Percentiles rank a stretch among this genome's conserved stretches.
These are phyloP conservation scores for Aspergillus homomorphus DNA, from an alignment of 495 filamentous ascomycete genomes.

Conservation along the genomic window DNA sequence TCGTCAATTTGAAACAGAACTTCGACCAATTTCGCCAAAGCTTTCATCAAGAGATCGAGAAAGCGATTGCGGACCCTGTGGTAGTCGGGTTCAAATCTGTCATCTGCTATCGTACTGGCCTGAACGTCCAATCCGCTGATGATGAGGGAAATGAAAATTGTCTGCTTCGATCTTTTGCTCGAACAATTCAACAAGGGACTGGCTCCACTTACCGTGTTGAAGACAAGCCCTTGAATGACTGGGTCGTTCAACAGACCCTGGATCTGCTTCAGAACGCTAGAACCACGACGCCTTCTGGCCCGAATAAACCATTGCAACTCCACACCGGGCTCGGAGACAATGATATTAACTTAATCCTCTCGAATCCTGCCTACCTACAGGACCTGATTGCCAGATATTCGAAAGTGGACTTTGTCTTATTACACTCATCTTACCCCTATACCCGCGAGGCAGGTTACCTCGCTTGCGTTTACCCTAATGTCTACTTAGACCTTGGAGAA, in stretches of 20 bases:
- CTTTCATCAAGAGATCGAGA: conserved; percentile 49
- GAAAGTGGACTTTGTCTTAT: conserved; percentile 69
- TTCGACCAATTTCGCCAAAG: conserved; percentile 40
- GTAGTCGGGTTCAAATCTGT: conserved; percentile 85
- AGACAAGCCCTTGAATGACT: conserved; percentile 60
- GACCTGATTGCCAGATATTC: conserved; percentile 66
- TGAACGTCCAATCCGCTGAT: conserved; percentile 45
- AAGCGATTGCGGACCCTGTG: conserved; percentile 56
- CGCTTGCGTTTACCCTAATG: conserved; percentile 74
- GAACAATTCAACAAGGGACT: conserved; percentile 24
- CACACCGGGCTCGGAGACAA: conserved; percentile 86
- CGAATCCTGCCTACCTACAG: conserved; percentile 78
- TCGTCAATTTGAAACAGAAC: conserved; percentile 20
- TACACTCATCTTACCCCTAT: conserved; percentile 84
- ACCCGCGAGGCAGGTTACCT: conserved; percentile 81
- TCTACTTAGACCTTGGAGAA: conserved; percentile 82
- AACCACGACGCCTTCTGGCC: conserved; percentile 9
- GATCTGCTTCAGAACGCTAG: conserved; percentile 22
- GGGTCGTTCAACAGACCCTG: conserved; percentile 57
- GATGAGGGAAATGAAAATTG: conserved; percentile 17
- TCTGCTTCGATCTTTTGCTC: conserved; percentile 32
- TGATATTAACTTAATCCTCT: conserved; percentile 65
- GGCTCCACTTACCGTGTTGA: conserved; percentile 52
- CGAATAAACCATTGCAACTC: conserved; percentile 76
- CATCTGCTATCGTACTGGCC: conserved; percentile 78